phyloP scores from a whole-genome alignment of 768 basidiomycete genomes.

The Suillus plorans region DNA sequence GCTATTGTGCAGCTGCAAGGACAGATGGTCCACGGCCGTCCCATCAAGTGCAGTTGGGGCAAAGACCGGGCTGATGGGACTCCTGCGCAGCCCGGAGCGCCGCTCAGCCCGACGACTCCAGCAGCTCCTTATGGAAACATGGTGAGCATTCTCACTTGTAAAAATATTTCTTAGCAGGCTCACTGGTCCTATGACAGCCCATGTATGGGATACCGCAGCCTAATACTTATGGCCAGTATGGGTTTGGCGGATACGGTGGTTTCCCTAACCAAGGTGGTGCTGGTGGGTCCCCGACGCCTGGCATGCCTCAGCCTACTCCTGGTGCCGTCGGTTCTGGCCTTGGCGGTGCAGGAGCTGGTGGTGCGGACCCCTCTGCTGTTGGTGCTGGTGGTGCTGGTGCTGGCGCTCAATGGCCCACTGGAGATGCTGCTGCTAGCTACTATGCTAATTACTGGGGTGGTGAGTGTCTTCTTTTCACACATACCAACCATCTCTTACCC shows the following conservation, averaged over 20 bases:
- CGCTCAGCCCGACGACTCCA: constrained; percentile 62
- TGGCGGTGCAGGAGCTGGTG: constrained; percentile 56
- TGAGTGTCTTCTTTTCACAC: constrained; percentile 34
- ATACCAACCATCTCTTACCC: neutral
- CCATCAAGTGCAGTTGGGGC: constrained; percentile 99
- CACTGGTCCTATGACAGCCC: constrained; percentile 44
- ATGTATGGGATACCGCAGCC: constrained; percentile 92
- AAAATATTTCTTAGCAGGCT: constrained; percentile 9
- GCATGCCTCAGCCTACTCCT: constrained; percentile 57
- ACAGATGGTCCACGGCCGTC: constrained; percentile 94
- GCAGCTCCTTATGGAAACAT: constrained; percentile 74
- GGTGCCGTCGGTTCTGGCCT: constrained; percentile 55
- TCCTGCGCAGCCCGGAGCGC: constrained; percentile 43
- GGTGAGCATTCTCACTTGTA: constrained; percentile 40
- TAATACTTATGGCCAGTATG: constrained; percentile 70
- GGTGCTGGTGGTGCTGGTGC: constrained; percentile 53
- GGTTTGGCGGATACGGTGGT: constrained; percentile 71
- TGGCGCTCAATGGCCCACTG: constrained; percentile 76
- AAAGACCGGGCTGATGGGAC: constrained; percentile 87
- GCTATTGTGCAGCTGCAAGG: constrained; percentile 97
- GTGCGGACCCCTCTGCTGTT: constrained; percentile 49
- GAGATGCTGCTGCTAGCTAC: constrained; percentile 72
- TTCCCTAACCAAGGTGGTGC: constrained; percentile 62
- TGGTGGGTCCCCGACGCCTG: constrained; percentile 38
- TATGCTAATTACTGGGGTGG: constrained; percentile 87